These are phyloP conservation scores for Ophiobolus disseminans DNA, from an alignment of 2,329 filamentous ascomycete species.

Conservation along the genomic window DNA sequence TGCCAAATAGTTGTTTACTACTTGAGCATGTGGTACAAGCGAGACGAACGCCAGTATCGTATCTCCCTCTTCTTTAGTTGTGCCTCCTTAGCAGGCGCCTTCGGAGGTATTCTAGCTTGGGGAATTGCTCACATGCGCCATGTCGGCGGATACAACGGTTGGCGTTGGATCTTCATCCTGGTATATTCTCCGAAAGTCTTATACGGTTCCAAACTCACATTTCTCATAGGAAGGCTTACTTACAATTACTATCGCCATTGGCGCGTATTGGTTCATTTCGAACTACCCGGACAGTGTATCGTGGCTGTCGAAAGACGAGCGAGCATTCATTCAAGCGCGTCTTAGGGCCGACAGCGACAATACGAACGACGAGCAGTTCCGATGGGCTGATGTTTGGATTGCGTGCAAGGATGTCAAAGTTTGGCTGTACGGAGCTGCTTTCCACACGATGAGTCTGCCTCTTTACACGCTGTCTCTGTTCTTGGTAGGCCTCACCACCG, in stretches of 20 bases:
- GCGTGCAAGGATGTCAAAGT: slow-evolving; percentile 60
- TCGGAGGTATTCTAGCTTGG: slow-evolving; percentile 66
- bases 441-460: slow-evolving; percentile 73
- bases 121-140: slow-evolving; percentile 68
- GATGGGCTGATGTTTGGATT: slow-evolving; percentile 68
- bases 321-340: slow-evolving; percentile 66
- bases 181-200: slow-evolving; percentile 20
- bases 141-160: slow-evolving; percentile 54
- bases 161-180: slow-evolving; percentile 53
- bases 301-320: slow-evolving; percentile 62
- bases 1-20: slow-evolving; percentile 63
- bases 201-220: slow-evolving; percentile 19
- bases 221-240: slow-evolving; percentile 41
- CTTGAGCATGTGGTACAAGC: slow-evolving; percentile 69
- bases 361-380: slow-evolving; percentile 71
- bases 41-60: slow-evolving; percentile 64
- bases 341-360: slow-evolving; percentile 73
- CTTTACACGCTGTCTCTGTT: slow-evolving; percentile 49
- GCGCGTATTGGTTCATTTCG: slow-evolving; percentile 65
- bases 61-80: slow-evolving; percentile 67
- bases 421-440: slow-evolving; percentile 70
- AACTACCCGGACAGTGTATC: slow-evolving; percentile 68
- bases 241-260: slow-evolving; percentile 43
- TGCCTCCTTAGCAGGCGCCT: slow-evolving; percentile 65
- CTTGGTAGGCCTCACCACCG: slow-evolving; percentile 52